Base-by-base conservation (phyloP, 1,139 yeast species). In the Yamadazyma blattariae region DNA sequence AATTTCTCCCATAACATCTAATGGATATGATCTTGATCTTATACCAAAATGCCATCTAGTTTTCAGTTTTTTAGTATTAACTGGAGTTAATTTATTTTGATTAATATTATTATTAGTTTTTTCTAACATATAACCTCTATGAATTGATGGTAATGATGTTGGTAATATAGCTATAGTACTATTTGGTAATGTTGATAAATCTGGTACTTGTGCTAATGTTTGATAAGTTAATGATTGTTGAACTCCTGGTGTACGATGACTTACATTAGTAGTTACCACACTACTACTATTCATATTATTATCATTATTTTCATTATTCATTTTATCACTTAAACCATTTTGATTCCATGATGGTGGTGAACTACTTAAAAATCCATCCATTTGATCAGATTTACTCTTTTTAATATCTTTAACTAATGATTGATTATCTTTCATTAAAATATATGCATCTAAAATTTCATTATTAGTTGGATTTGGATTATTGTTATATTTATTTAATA, bases 41-140 rank as follows among this genome's bases (percentile, higher is more conserved):
- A 92, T 92, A 42, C 99, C 99, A 56, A 94, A 94, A 67, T 92
- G 98, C 99, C 99, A 92, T 61, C 96, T 80, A 8, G 96, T 88
- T 59, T 88, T 92, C 47, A 92, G 85, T 56, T 87, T 88, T 56
- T 89, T 89, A 27, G 84, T 74, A 9, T 86, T 74, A 16, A 84
- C 77, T 1, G 96, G 95, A 37, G 78, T 78, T 32, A 86, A 77
- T 47, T 82, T 78, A 36, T 54, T 79, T 53, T 56, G 68, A 29
- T 44, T 51, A 7, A 33, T 23, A 33, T 50, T 54, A 19, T 47
- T 42, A 24, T 49, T 51, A 30, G 56, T 56, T 56, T 74, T 56
- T 38, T 84, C 86, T 51, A 80, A 71, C 97, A 92, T 90, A 54
- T 79, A 87, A 3, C 97, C 97, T 32, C 96, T 71, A 56, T 92